phyloP scores from a whole-genome alignment of 2,329 filamentous ascomycete species.

The Ophiosphaerella narmari region DNA sequence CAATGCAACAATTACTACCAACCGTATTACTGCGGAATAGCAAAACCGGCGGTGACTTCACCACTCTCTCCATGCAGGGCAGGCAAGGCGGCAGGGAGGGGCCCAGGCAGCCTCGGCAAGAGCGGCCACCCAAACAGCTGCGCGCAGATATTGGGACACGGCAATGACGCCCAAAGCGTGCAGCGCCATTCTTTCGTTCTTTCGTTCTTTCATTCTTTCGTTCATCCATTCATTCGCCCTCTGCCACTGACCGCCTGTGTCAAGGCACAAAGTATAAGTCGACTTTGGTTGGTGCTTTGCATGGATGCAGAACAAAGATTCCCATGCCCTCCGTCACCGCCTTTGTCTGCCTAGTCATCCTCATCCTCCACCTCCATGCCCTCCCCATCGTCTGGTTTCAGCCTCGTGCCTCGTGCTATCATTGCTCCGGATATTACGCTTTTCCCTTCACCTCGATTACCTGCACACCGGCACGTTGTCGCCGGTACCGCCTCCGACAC shows the following conservation, averaged over 20 bases:
- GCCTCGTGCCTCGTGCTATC: constrained; percentile 16
- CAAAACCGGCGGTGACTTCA: constrained; percentile 1
- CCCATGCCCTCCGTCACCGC: no score
- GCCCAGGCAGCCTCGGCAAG: constrained; percentile 17
- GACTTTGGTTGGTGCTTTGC: background rate
- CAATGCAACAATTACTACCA: background rate
- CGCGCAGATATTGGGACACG: constrained; percentile 42
- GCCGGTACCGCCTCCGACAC: background rate
- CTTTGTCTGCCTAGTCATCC: no score
- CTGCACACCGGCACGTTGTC: background rate
- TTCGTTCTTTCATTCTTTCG: no score
- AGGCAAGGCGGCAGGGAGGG: background rate
- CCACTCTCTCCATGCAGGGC: constrained; percentile 2
- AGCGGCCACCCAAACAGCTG: constrained; percentile 30
- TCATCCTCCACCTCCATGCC: background rate
- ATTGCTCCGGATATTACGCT: background rate
- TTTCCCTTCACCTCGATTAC: background rate
- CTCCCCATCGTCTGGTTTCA: constrained; percentile 14
- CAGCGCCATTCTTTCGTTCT: constrained; percentile 6
- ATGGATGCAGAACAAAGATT: background rate
- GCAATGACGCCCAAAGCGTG: constrained; percentile 34
- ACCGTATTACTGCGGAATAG: no score
- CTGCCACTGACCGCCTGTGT: no score
- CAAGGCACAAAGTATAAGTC: no score
- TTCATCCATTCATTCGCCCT: no score